A percentile compares a stretch with the other conserved stretches of the same genome.
phyloP scores from a whole-genome alignment of 441 rosid genomes.

The Arabidopsis hybrid region DNA sequence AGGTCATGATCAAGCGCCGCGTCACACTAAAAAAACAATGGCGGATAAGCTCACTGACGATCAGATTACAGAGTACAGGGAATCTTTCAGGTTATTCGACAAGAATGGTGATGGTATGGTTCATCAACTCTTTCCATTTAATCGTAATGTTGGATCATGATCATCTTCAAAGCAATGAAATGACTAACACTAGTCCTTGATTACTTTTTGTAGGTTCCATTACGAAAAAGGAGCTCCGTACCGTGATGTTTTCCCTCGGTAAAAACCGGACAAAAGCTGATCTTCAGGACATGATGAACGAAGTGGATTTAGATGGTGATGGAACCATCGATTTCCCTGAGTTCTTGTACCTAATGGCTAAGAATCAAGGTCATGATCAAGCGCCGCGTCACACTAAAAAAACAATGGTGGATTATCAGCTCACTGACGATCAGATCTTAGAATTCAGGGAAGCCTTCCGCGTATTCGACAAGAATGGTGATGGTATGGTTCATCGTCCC shows the following conservation, averaged over 20 bases:
- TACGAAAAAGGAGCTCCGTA: not conserved
- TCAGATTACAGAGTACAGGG: not conserved
- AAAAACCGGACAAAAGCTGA: not conserved
- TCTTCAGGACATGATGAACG: not conserved
- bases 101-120: constrained; percentile 1
- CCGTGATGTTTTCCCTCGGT: not conserved
- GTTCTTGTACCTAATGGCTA: not conserved
- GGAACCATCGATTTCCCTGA: not conserved
- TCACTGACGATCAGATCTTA: constrained; percentile 91
- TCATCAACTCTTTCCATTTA: not conserved
- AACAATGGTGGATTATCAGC: constrained; percentile 25
- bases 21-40: not conserved
- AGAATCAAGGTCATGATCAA: no score
- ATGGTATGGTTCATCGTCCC: constrained; percentile 50
- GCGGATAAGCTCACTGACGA: not conserved
- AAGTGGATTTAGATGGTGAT: not conserved
- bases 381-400: not conserved
- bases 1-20: no score
- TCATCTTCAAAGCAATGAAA: not conserved
- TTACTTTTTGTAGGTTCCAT: not conserved
- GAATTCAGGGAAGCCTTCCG: constrained; percentile 94
- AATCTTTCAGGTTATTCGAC: not conserved
- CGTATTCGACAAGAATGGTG: constrained; percentile 93
- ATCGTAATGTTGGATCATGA: not conserved
- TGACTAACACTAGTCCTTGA: not conserved